phyloP scores from a whole-genome alignment of 1,284 basidiomycete genomes.

The Meira miltonrushii region DNA sequence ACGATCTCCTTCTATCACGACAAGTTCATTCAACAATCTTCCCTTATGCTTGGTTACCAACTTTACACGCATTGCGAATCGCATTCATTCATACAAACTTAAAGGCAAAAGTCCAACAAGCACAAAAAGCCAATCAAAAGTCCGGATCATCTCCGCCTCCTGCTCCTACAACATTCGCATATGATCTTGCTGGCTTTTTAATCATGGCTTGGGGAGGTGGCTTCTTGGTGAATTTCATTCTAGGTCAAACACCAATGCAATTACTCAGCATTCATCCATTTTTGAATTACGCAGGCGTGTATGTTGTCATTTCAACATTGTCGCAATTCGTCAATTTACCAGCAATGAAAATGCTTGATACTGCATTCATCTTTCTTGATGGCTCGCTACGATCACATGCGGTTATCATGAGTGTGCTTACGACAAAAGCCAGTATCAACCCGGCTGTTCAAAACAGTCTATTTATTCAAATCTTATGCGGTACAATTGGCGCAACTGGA shows the following conservation, averaged over 20 bases:
- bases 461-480: conserved; percentile 30
- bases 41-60: conserved; percentile 33
- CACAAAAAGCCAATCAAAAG: background rate
- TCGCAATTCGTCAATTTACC: conserved; percentile 16
- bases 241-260: conserved; percentile 30
- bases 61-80: conserved; percentile 34
- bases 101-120: background rate
- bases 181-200: conserved; percentile 35
- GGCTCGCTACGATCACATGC: conserved; percentile 34
- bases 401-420: conserved; percentile 25
- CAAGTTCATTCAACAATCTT: conserved; percentile 31
- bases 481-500: conserved; percentile 35
- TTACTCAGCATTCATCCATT: conserved; percentile 31
- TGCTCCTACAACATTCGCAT: conserved; percentile 11
- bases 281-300: conserved; percentile 38
- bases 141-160: no score
- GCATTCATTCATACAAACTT: conserved; percentile 31
- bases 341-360: conserved; percentile 24
- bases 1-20: conserved; percentile 17
- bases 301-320: conserved; percentile 16
- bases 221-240: conserved; percentile 31
- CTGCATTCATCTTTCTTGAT: conserved; percentile 29
- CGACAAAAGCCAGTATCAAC: conserved; percentile 26
- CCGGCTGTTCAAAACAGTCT: conserved; percentile 18
- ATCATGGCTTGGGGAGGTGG: conserved; percentile 46